A percentile compares a stretch with the other conserved stretches of the same genome.
Conservation (phyloP, 176 grass and related monocot genomes). For the Carex scoparia region DNA sequence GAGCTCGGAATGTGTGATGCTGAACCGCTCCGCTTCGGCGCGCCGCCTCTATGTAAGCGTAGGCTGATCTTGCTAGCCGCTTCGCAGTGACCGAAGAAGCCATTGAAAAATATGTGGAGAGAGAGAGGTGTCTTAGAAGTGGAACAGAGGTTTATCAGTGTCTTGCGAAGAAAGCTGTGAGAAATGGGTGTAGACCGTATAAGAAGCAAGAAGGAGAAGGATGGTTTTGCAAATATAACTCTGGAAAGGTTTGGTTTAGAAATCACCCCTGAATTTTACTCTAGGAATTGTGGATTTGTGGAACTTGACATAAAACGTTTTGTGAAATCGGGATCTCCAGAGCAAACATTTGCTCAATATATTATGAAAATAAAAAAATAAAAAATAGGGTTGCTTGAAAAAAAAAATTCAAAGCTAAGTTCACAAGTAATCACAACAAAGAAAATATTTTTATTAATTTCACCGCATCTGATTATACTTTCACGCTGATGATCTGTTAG, state of each 20-base stretch:
- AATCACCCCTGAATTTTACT: neutral
- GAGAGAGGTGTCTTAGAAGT: neutral
- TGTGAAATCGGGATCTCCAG: too few relatives aligned
- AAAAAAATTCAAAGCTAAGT: too few relatives aligned
- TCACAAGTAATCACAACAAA: too few relatives aligned
- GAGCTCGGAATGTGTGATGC: neutral
- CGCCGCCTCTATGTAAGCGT: constrained; percentile 17
- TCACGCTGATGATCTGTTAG: neutral
- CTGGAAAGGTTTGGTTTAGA: neutral
- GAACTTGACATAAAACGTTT: too few relatives aligned
- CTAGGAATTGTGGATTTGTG: too few relatives aligned
- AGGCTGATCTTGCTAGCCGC: constrained; percentile 10
- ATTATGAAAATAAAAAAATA: too few relatives aligned
- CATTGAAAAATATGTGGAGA: neutral
- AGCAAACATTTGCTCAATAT: too few relatives aligned
- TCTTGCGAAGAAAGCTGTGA: neutral
- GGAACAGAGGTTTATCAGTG: neutral
- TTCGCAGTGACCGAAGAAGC: neutral
- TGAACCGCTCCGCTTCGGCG: neutral
- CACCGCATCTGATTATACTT: neutral
- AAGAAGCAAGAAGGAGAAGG: neutral
- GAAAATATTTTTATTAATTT: too few relatives aligned
- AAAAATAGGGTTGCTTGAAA: too few relatives aligned
- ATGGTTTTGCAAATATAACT: neutral
- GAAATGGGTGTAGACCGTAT: neutral